A percentile compares a stretch with the other conserved stretches of the same genome.
Evolutionary conservation across 768 basidiomycete genomes (phyloP).

Genomic region (Trametes punicea): DNA sequence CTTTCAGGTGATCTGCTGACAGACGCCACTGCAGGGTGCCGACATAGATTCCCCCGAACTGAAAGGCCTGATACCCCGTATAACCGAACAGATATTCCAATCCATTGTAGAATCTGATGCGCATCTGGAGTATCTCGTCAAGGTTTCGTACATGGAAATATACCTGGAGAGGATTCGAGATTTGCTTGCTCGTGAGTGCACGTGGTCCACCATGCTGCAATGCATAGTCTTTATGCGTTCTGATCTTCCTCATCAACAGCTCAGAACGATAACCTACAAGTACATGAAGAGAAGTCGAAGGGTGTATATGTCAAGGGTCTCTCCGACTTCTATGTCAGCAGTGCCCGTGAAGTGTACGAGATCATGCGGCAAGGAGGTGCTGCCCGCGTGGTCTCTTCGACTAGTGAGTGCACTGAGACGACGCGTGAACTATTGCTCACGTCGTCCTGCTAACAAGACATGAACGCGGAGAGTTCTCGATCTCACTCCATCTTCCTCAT

Average conservation of each 20-base stretch:
- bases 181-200: slow-evolving; percentile 83
- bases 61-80: slow-evolving; percentile 95
- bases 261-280: slow-evolving; percentile 96
- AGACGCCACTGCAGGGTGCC: slow-evolving; percentile 62
- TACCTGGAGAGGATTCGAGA: slow-evolving; percentile 96
- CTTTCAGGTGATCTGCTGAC: slow-evolving; percentile 11
- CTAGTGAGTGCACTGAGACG: slow-evolving; percentile 56
- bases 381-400: slow-evolving; percentile 88
- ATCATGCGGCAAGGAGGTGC: slow-evolving; percentile 97
- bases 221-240: background rate
- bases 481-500: slow-evolving; percentile 99
- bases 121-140: slow-evolving; percentile 96
- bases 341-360: slow-evolving; percentile 93
- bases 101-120: slow-evolving; percentile 95
- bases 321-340: slow-evolving; percentile 97
- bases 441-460: slow-evolving; percentile 54
- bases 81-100: slow-evolving; percentile 98
- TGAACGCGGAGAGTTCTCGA: slow-evolving; percentile 99
- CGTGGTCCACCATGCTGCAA: background rate
- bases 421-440: background rate
- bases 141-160: slow-evolving; percentile 99
- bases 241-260: slow-evolving; percentile 41
- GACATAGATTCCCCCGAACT: slow-evolving; percentile 94
- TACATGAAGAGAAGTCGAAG: slow-evolving; percentile 96
- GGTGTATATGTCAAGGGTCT: slow-evolving; percentile 98